phyloP scores from a whole-genome alignment of 768 basidiomycete species.

The Tulasnella sp. region DNA sequence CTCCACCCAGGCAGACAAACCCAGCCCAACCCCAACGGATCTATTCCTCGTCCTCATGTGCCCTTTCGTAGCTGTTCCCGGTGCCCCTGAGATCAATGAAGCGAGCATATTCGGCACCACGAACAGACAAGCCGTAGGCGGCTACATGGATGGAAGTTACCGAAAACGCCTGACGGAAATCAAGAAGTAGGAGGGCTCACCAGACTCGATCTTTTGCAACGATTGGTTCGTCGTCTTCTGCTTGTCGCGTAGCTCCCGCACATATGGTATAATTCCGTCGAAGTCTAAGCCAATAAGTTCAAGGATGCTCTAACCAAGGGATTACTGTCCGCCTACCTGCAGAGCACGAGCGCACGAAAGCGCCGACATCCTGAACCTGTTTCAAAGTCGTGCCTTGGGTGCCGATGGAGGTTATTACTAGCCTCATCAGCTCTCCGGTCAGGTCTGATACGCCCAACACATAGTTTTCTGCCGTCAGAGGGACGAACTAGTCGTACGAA shows the following conservation, averaged over 20 bases:
- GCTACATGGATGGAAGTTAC: conserved; percentile 10
- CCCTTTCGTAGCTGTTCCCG: too few relatives aligned
- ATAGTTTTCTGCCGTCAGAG: conserved; percentile 72
- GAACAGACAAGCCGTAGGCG: conserved; percentile 17
- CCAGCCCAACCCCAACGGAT: too few relatives aligned
- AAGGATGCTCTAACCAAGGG: not conserved
- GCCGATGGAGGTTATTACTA: conserved; percentile 74
- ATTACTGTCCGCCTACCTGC: conserved; percentile 37
- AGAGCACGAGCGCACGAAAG: conserved; percentile 64
- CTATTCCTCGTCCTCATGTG: too few relatives aligned
- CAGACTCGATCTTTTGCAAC: conserved; percentile 90
- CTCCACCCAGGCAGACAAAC: too few relatives aligned
- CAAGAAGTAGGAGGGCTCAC: conserved; percentile 34
- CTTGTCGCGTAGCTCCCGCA: conserved; percentile 74
- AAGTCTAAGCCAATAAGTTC: conserved; percentile 44
- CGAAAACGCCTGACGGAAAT: not conserved
- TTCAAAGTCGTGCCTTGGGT: conserved; percentile 37
- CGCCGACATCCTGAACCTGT: conserved; percentile 52
- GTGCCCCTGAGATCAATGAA: too few relatives aligned
- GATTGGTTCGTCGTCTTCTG: conserved; percentile 76
- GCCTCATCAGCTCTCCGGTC: conserved; percentile 94
- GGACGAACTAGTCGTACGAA: conserved; percentile 49
- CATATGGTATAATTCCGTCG: conserved; percentile 59
- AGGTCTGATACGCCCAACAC: conserved; percentile 87
- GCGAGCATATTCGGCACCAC: conserved; percentile 18